Evolutionary conservation across 2,329 filamentous ascomycete genomes (phyloP), one percentile per base, ranked within the genome.

Genomic region (Fusarium albidum): DNA sequence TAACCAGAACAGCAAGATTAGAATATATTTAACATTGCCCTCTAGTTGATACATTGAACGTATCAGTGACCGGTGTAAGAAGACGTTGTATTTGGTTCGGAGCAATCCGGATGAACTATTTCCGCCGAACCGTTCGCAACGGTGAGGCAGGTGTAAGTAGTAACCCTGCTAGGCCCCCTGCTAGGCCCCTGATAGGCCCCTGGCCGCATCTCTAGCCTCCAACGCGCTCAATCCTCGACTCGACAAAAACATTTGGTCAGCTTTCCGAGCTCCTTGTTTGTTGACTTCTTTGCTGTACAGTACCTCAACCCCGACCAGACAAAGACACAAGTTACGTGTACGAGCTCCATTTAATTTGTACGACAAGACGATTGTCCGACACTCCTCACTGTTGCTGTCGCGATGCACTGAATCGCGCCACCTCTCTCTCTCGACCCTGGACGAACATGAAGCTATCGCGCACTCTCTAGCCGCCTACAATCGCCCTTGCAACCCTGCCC

Each of bases 341-440:
- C 43, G 29, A 41, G 3, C 35, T 41, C 21, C 21, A 35, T 35
- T 37, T 31, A 21, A 32, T n/a, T 12, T 13, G 13, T 32, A 17
- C 41, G 40, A 57, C 13, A 32, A n/a, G n/a, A 10, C 6, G 17
- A 18, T 33, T 44, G 21, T 39, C 17, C n/a, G 14, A 61, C 32
- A 25, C 15, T 29, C 32, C 6, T 38, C 35, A 6, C 46, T 14
- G 17, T 46, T 34, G 26, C 46, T 25, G 31, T 52, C 44, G 59
- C 52, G 41, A 64, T 68, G 65, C 57, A 62, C 48, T 67, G 57
- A 68, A 50, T 63, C n/a, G 55, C 60, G 54, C 21, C 5, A 21
- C 21, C 21, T 21, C 21, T 21, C 21, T 21, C 44, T 48, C 35
- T 21, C 47, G 29, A 39, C 42, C 27, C 52, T 34, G 26, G 44